These are phyloP conservation scores for Aspergillus calidoustus DNA, from an alignment of 2,329 filamentous ascomycete genomes.

Conservation along the genomic window DNA sequence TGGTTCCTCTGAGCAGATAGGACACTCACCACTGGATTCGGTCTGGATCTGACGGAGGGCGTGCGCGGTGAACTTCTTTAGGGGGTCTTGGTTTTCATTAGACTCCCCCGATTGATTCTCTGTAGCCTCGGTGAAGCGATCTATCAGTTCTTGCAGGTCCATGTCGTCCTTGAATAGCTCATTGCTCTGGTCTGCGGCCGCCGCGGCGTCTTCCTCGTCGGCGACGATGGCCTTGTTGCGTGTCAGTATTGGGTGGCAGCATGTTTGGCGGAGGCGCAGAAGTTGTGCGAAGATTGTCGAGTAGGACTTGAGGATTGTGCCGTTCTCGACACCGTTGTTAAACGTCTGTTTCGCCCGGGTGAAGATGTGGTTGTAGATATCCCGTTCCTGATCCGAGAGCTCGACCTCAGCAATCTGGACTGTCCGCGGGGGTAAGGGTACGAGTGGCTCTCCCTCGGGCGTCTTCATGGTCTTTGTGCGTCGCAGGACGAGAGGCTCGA, in stretches of 20 bases:
- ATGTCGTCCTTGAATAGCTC: slow-evolving; percentile 86
- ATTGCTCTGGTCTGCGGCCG: slow-evolving; percentile 75
- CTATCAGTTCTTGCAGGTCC: slow-evolving; percentile 85
- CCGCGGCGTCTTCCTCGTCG: slow-evolving; percentile 83
- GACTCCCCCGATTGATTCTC: slow-evolving; percentile 62
- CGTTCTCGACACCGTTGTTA: slow-evolving; percentile 83
- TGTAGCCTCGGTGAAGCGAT: slow-evolving; percentile 70
- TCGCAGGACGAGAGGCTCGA: slow-evolving; percentile 93
- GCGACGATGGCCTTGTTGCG: slow-evolving; percentile 82
- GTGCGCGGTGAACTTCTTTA: slow-evolving; percentile 80
- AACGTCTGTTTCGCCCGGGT: slow-evolving; percentile 82
- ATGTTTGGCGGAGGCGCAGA: slow-evolving; percentile 86
- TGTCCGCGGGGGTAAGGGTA: slow-evolving; percentile 78
- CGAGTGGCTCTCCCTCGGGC: slow-evolving; percentile 78
- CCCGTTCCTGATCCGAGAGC: slow-evolving; percentile 79
- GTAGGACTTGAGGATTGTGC: slow-evolving; percentile 92
- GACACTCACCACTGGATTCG: slow-evolving; percentile 86
- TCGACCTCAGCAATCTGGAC: slow-evolving; percentile 88
- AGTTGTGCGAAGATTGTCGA: slow-evolving; percentile 98
- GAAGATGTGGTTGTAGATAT: slow-evolving; percentile 92
- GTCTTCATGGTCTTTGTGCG: slow-evolving; percentile 99
- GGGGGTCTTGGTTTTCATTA: slow-evolving; percentile 55
- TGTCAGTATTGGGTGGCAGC: slow-evolving; percentile 89
- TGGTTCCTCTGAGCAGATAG: slow-evolving; percentile 91
- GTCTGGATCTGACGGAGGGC: slow-evolving; percentile 89